These are phyloP conservation scores for Phtheirospermum japonicum DNA, from an alignment of 257 asterid genomes.

Conservation along the genomic window DNA sequence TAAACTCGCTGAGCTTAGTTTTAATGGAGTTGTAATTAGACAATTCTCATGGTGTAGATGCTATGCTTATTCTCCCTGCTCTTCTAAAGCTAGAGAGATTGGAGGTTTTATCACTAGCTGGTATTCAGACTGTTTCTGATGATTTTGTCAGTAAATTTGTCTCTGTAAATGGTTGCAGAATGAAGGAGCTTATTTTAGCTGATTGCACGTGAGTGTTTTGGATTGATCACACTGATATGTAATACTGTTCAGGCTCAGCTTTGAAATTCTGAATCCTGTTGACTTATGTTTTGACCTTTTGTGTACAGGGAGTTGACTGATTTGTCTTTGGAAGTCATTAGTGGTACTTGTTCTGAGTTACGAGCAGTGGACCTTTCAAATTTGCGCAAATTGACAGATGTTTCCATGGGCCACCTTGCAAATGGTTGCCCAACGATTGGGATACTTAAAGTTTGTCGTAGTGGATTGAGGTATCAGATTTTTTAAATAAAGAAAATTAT, in stretches of 20 bases:
- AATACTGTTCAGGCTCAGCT: constrained; percentile 11
- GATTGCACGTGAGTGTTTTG: constrained; percentile 65
- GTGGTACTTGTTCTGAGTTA: constrained; percentile 53
- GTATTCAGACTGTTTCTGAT: constrained; percentile 62
- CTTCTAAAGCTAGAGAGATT: constrained; percentile 59
- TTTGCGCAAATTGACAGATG: constrained; percentile 69
- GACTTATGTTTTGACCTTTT: background rate
- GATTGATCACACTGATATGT: constrained; percentile 9
- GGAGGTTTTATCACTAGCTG: constrained; percentile 85
- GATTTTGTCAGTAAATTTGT: constrained; percentile 51
- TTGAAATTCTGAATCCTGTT: background rate
- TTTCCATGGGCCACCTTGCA: constrained; percentile 73
- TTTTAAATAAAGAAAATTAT: constrained; percentile 1
- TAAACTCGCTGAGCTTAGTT: constrained; percentile 54
- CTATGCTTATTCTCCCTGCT: constrained; percentile 70
- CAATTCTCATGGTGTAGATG: constrained; percentile 62
- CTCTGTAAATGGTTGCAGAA: constrained; percentile 51
- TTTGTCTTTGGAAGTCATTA: constrained; percentile 58
- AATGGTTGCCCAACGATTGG: constrained; percentile 75
- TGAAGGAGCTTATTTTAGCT: constrained; percentile 78
- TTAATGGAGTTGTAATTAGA: constrained; percentile 76
- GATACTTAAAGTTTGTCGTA: constrained; percentile 59
- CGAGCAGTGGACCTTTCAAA: constrained; percentile 60
- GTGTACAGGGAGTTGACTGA: constrained; percentile 73
- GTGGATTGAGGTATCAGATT: constrained; percentile 58